Evolutionary conservation across 2,329 filamentous ascomycete species (phyloP).

Genomic region (Elsinoe arachidis): DNA sequence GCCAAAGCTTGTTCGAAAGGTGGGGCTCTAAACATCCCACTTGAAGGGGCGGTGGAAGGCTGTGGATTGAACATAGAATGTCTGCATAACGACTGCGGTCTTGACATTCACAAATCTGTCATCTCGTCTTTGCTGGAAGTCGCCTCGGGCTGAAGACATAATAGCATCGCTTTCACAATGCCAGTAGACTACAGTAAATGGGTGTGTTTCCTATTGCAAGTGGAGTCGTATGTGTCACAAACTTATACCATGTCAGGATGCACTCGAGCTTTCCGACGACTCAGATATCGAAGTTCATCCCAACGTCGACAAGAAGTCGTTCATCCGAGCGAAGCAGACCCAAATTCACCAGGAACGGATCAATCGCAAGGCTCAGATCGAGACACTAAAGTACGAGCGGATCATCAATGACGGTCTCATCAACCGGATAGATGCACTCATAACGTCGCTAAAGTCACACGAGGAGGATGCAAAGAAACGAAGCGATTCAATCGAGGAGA

Average conservation of each 20-base stretch:
- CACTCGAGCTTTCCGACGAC: slow-evolving; percentile 93
- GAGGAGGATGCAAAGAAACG: slow-evolving; percentile 51
- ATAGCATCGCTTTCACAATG: slow-evolving; percentile 29
- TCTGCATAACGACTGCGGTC: no score
- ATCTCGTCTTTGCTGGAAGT: neutral
- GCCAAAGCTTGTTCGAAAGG: neutral
- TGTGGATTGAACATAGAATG: neutral
- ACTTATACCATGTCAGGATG: slow-evolving; percentile 50
- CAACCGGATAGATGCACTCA: slow-evolving; percentile 69
- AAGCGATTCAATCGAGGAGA: slow-evolving; percentile 59
- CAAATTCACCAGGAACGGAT: slow-evolving; percentile 90
- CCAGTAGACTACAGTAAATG: slow-evolving; percentile 66
- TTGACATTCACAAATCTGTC: no score
- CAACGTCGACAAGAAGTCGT: slow-evolving; percentile 96
- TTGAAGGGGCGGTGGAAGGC: neutral
- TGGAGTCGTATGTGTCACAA: slow-evolving; percentile 15
- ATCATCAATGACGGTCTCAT: slow-evolving; percentile 88
- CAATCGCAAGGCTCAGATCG: slow-evolving; percentile 80
- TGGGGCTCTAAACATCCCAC: neutral
- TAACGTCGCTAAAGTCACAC: slow-evolving; percentile 66
- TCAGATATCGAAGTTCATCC: slow-evolving; percentile 97
- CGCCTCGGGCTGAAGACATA: neutral
- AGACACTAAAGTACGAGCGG: slow-evolving; percentile 84
- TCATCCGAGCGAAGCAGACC: slow-evolving; percentile 95
- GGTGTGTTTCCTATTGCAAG: slow-evolving; percentile 36